Conservation (phyloP, 495 filamentous ascomycete species). For the Penicillium robsamsonii region DNA sequence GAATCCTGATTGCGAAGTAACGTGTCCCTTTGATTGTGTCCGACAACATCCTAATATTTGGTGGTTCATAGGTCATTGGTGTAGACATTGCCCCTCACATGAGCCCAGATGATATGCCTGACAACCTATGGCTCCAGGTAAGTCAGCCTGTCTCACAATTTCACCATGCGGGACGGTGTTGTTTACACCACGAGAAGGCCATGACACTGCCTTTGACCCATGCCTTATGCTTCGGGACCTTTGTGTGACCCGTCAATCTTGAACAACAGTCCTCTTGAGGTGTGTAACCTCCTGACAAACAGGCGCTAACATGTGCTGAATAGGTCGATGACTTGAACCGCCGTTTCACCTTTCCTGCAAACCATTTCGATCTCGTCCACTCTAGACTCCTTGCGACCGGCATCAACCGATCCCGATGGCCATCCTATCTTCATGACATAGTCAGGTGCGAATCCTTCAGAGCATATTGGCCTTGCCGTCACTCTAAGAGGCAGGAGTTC, state of each 20-base stretch:
- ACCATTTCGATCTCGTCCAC: constrained; percentile 87
- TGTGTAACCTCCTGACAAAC: background rate
- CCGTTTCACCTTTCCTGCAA: constrained; percentile 68
- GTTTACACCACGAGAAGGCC: background rate
- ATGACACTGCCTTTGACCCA: background rate
- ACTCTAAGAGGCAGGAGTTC: background rate
- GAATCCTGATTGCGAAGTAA: constrained; percentile 72
- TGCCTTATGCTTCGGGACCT: background rate
- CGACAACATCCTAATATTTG: constrained; percentile 18
- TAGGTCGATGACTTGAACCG: constrained; percentile 78
- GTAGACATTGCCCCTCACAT: constrained; percentile 77
- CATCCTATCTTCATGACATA: constrained; percentile 76
- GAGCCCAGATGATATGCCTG: constrained; percentile 63
- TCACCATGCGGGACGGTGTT: background rate
- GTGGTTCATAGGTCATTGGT: constrained; percentile 64
- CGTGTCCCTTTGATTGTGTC: constrained; percentile 4
- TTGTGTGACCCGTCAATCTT: background rate
- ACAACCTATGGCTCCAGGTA: constrained; percentile 70
- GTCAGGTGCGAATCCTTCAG: constrained; percentile 44
- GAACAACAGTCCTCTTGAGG: background rate
- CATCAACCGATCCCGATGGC: constrained; percentile 75
- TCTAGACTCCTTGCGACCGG: constrained; percentile 77
- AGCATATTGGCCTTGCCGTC: constrained; percentile 1
- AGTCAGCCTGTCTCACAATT: constrained; percentile 15
- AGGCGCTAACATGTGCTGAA: constrained; percentile 27